These are phyloP conservation scores for Phanerochaete sordida DNA, from an alignment of 768 basidiomycete species.

Conservation along the genomic window DNA sequence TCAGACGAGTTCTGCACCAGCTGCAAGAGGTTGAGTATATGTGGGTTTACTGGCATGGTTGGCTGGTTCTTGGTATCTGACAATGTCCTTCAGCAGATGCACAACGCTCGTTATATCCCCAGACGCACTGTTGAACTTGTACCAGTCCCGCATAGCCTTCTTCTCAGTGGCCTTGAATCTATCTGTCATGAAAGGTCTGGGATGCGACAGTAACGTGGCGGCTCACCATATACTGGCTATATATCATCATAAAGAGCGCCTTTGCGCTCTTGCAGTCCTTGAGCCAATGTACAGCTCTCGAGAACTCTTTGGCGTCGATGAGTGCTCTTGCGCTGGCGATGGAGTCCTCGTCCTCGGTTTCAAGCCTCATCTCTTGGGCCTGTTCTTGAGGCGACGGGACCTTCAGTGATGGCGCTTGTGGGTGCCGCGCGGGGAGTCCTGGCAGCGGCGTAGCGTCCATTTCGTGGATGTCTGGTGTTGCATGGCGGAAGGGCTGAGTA, in stretches of 20 bases:
- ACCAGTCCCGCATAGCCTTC: constrained; percentile 79
- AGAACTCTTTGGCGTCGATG: constrained; percentile 75
- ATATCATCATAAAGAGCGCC: constrained; percentile 72
- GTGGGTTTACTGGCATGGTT: constrained; percentile 59
- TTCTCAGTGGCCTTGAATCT: constrained; percentile 72
- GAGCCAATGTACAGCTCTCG: constrained; percentile 66
- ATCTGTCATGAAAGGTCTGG: constrained; percentile 8
- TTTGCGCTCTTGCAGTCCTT: constrained; percentile 64
- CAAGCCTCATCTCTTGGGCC: constrained; percentile 42
- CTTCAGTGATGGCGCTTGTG: constrained; percentile 33
- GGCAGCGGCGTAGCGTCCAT: constrained; percentile 5
- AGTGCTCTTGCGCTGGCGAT: constrained; percentile 69
- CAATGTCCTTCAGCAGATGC: neutral
- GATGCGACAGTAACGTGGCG: neutral
- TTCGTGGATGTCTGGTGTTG: neutral
- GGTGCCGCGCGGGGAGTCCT: constrained; percentile 25
- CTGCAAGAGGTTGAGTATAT: constrained; percentile 55
- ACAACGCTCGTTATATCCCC: neutral
- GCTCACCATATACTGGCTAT: constrained; percentile 85
- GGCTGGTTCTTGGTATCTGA: constrained; percentile 70
- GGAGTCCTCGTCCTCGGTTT: constrained; percentile 66
- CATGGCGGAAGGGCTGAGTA: neutral
- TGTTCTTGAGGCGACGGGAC: constrained; percentile 31
- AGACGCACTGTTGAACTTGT: constrained; percentile 69
- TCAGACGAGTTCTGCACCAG: constrained; percentile 58